Percentiles rank a stretch among this genome's conserved stretches.
Evolutionary conservation across 2,329 filamentous ascomycete genomes (phyloP).

Genomic region (Ophiostoma populinum): DNA sequence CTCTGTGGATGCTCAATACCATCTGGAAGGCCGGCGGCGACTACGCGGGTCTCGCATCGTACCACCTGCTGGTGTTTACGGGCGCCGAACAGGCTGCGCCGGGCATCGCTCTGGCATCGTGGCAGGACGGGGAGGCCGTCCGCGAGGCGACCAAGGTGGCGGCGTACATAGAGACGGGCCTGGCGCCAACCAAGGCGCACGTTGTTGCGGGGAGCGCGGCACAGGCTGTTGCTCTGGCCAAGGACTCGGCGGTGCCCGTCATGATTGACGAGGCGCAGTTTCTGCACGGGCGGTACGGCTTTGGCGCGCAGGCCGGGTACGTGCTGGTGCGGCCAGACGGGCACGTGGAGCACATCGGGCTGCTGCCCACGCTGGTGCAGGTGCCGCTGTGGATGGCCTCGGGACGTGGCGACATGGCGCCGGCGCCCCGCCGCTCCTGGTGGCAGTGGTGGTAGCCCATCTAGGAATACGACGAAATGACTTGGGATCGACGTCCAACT

Average conservation of each 20-base stretch:
- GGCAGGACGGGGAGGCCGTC: neutral
- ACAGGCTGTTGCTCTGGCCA: neutral
- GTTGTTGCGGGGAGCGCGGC: slow-evolving; percentile 3
- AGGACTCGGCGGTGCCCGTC: slow-evolving; percentile 4
- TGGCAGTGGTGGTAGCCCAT: slow-evolving; percentile 4
- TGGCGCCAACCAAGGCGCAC: slow-evolving; percentile 1
- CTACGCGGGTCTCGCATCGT: slow-evolving; percentile 5
- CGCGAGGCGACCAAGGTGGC: slow-evolving; percentile 7
- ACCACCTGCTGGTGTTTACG: slow-evolving; percentile 7
- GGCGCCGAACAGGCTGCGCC: too few species aligned
- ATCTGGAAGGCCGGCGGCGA: slow-evolving; percentile 6
- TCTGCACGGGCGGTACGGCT: slow-evolving; percentile 17
- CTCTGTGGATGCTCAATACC: slow-evolving; percentile 1
- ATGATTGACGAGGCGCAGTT: slow-evolving; percentile 13
- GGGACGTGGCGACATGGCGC: neutral
- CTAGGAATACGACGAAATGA: too few species aligned
- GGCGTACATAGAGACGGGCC: neutral
- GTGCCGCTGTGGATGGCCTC: slow-evolving; percentile 10
- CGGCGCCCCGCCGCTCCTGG: neutral
- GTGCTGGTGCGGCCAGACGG: slow-evolving; percentile 18
- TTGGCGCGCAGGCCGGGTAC: slow-evolving; percentile 14
- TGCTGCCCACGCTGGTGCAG: slow-evolving; percentile 13
- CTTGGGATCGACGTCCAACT: too few species aligned
- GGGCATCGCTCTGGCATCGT: neutral
- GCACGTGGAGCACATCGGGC: slow-evolving; percentile 18